Evolutionary conservation across 2,329 filamentous ascomycete species (phyloP).

Genomic region (Fonsecaea monophora): DNA sequence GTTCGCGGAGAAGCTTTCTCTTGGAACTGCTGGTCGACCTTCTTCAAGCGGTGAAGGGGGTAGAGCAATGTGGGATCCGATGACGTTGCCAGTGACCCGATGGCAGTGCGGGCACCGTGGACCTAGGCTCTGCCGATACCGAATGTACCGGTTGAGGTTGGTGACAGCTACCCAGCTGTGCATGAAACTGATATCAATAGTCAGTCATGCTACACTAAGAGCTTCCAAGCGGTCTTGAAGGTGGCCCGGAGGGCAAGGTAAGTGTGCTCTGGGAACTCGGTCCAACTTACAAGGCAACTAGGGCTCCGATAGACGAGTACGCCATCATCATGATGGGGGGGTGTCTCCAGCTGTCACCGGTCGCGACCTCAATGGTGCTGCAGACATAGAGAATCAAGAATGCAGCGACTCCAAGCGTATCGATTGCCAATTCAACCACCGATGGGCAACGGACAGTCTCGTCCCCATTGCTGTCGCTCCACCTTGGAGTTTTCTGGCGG

Average conservation of each 20-base stretch:
- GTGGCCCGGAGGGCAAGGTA: too few relatives aligned
- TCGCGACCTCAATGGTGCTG: slow-evolving; percentile 15
- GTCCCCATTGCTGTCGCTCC: slow-evolving; percentile 9
- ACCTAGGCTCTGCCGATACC: slow-evolving; percentile 26
- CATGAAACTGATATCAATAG: slow-evolving; percentile 19
- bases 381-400: slow-evolving; percentile 29
- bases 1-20: slow-evolving; percentile 28
- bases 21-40: slow-evolving; percentile 1
- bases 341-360: background rate
- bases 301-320: slow-evolving; percentile 22
- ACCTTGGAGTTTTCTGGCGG: background rate
- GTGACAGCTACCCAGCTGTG: slow-evolving; percentile 22
- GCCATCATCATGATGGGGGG: slow-evolving; percentile 11
- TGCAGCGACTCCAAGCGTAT: slow-evolving; percentile 21
- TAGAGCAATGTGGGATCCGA: slow-evolving; percentile 7
- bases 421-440: slow-evolving; percentile 14
- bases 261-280: background rate
- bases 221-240: background rate
- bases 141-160: slow-evolving; percentile 20
- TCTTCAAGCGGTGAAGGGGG: slow-evolving; percentile 9
- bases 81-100: slow-evolving; percentile 5
- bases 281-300: slow-evolving; percentile 31
- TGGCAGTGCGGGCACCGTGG: slow-evolving; percentile 30
- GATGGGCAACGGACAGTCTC: slow-evolving; percentile 15
- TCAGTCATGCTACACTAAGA: slow-evolving; percentile 3